A percentile compares a stretch with the other conserved stretches of the same genome.
These are phyloP conservation scores for Phialocephala subalpina DNA, from an alignment of 2,329 filamentous ascomycete genomes.

Conservation along the genomic window DNA sequence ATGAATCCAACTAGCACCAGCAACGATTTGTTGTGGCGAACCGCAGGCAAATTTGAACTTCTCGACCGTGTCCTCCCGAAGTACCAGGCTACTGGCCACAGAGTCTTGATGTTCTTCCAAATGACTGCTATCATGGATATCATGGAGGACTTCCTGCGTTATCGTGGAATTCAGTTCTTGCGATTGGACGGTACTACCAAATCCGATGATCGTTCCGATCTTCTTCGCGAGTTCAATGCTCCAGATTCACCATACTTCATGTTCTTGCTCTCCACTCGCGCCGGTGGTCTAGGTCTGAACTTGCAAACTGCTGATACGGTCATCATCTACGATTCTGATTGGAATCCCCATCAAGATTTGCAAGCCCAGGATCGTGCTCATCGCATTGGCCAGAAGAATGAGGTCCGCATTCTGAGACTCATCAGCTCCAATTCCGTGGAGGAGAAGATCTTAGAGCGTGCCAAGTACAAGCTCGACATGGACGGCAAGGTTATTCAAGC, in stretches of 20 bases:
- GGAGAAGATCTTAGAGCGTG: constrained; percentile 97
- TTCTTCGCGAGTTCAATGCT: constrained; percentile 88
- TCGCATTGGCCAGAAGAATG: constrained; percentile 99
- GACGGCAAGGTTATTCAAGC: constrained; percentile 99
- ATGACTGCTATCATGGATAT: constrained; percentile 99
- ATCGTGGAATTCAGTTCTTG: constrained; percentile 83
- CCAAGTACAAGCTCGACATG: constrained; percentile 98
- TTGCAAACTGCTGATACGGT: constrained; percentile 97
- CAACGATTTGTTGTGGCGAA: constrained; percentile 95
- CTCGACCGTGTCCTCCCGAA: constrained; percentile 93
- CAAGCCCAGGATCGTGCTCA: constrained; percentile 99
- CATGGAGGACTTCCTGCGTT: constrained; percentile 96
- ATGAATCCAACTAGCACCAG: constrained; percentile 91
- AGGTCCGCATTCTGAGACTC: constrained; percentile 93
- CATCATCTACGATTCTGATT: constrained; percentile 99
- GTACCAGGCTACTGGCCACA: constrained; percentile 89
- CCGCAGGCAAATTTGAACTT: constrained; percentile 95
- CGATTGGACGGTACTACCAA: constrained; percentile 97
- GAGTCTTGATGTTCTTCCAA: constrained; percentile 99
- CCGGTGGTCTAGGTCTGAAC: constrained; percentile 96
- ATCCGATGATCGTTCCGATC: constrained; percentile 92
- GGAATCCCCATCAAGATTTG: constrained; percentile 99
- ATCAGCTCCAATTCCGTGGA: constrained; percentile 98
- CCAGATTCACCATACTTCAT: constrained; percentile 94
- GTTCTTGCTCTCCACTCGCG: constrained; percentile 97